Conservation (phyloP, 192 early-diverging fungal species). For the Rhizoclosmatium sp. region DNA sequence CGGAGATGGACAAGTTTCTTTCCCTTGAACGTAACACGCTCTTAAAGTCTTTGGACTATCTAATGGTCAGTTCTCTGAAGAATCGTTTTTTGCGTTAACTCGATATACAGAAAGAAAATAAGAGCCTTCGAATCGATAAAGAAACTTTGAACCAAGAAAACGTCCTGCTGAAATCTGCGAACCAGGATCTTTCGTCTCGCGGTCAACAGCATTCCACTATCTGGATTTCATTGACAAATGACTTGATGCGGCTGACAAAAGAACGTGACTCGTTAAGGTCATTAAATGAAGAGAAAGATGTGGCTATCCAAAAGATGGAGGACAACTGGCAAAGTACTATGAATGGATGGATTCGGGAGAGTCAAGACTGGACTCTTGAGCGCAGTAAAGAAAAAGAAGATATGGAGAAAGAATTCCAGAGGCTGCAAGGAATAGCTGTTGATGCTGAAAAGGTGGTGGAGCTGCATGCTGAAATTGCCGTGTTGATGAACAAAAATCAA, state of each 20-base stretch:
- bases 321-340: too few relatives aligned
- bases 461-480: neutral
- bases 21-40: conserved; percentile 1
- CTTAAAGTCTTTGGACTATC: neutral
- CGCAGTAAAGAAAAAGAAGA: neutral
- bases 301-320: too few relatives aligned
- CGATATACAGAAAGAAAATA: neutral
- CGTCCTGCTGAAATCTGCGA: neutral
- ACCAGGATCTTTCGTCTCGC: neutral
- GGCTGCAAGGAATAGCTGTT: neutral
- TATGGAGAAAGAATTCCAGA: neutral
- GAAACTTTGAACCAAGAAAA: neutral
- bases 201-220: conserved; percentile 8
- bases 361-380: neutral
- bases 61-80: neutral
- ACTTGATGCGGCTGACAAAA: conserved; percentile 1
- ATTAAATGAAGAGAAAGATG: too few relatives aligned
- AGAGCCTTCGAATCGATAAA: neutral
- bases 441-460: neutral
- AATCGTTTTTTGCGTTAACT: neutral
- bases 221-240: conserved; percentile 25
- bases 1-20: neutral
- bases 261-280: neutral
- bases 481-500: neutral
- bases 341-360: too few relatives aligned